A percentile compares a stretch with the other conserved stretches of the same genome.
Conservation (phyloP, 805 yeast species). For the Kazachstania psychrophila region DNA sequence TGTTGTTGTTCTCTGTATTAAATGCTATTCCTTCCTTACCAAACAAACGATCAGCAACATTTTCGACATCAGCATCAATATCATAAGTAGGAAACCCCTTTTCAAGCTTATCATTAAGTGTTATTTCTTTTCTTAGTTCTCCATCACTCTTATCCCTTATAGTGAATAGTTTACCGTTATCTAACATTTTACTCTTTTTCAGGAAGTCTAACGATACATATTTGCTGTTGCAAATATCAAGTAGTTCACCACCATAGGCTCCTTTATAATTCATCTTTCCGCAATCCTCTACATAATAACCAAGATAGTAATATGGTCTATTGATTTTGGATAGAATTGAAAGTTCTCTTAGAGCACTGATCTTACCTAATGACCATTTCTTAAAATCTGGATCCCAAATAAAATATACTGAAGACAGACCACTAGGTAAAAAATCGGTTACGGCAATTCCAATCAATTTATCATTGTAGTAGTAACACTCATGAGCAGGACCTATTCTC, state of each 20-base stretch:
- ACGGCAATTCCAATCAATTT: slow-evolving; percentile 68
- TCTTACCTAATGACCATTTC: slow-evolving; percentile 61
- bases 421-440: slow-evolving; percentile 64
- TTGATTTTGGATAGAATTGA: slow-evolving; percentile 37
- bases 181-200: slow-evolving; percentile 10
- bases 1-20: background rate
- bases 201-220: slow-evolving; percentile 29
- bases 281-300: slow-evolving; percentile 73
- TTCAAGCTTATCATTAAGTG: slow-evolving; percentile 5
- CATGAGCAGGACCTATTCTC: slow-evolving; percentile 60
- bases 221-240: slow-evolving; percentile 44
- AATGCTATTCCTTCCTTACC: slow-evolving; percentile 30
- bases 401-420: slow-evolving; percentile 77
- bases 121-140: background rate
- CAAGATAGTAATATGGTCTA: slow-evolving; percentile 58
- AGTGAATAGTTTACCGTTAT: slow-evolving; percentile 23
- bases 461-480: slow-evolving; percentile 58
- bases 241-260: slow-evolving; percentile 65
- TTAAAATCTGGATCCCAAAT: slow-evolving; percentile 80
- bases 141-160: slow-evolving; percentile 5
- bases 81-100: background rate
- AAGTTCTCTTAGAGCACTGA: slow-evolving; percentile 67
- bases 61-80: background rate
- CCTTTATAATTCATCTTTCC: slow-evolving; percentile 75
- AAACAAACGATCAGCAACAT: slow-evolving; percentile 34